These are phyloP conservation scores for Colletotrichum orbiculare DNA, from an alignment of 2,329 filamentous ascomycete species.

Conservation along the genomic window DNA sequence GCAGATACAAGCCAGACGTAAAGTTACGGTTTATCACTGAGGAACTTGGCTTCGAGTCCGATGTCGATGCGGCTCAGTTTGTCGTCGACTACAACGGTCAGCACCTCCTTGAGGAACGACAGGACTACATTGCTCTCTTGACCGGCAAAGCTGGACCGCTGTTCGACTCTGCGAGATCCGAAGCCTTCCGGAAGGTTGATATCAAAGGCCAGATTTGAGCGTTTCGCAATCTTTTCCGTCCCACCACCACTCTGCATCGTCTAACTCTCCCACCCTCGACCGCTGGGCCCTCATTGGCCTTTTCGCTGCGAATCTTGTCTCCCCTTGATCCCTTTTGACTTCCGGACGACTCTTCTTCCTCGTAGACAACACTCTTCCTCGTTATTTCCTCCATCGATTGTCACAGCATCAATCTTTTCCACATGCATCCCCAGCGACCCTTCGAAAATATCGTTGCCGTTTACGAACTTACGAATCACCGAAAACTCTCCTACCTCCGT, in stretches of 20 bases:
- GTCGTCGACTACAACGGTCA: conserved; percentile 83
- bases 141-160: conserved; percentile 77
- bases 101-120: conserved; percentile 80
- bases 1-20: conserved; percentile 91
- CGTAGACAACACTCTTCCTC: conserved; percentile 30
- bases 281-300: conserved; percentile 1
- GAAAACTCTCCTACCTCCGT: conserved; percentile 11
- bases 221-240: conserved; percentile 28
- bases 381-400: conserved; percentile 16
- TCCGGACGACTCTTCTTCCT: not conserved
- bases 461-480: conserved; percentile 26
- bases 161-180: conserved; percentile 79
- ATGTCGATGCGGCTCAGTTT: conserved; percentile 90
- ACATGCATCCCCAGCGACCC: conserved; percentile 22
- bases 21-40: conserved; percentile 92
- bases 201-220: conserved; percentile 95
- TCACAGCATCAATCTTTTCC: conserved; percentile 23
- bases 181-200: conserved; percentile 88
- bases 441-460: conserved; percentile 23
- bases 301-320: not conserved
- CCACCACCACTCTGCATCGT: conserved; percentile 28
- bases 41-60: conserved; percentile 94
- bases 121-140: conserved; percentile 78
- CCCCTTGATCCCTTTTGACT: conserved; percentile 1
- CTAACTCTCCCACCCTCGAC: conserved; percentile 11